Evolutionary conservation across 352 stramenopile genomes (phyloP).

Genomic region (Thalassiosira hispida): DNA sequence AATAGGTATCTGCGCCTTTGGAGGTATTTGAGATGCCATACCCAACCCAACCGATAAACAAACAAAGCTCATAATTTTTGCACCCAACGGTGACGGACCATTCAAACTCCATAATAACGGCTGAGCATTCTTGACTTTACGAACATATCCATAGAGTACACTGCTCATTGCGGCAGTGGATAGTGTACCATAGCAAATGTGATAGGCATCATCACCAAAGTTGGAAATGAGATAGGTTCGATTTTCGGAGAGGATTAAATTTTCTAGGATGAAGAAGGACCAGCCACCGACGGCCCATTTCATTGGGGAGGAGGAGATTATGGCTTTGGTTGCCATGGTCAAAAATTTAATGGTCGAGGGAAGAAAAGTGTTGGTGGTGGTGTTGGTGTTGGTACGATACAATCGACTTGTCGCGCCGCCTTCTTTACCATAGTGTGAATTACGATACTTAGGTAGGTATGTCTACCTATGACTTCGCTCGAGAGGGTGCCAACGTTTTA

Average conservation of each 20-base stretch:
- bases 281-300: constrained; percentile 72
- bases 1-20: constrained; percentile 81
- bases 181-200: constrained; percentile 72
- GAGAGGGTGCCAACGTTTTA: too few relatives aligned
- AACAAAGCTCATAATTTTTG: constrained; percentile 49
- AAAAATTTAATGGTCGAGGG: constrained; percentile 6
- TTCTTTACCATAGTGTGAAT: too few relatives aligned
- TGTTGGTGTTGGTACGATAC: too few relatives aligned
- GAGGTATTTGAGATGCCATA: constrained; percentile 69
- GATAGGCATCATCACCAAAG: constrained; percentile 75
- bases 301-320: constrained; percentile 35
- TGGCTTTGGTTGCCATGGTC: background rate
- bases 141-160: constrained; percentile 76
- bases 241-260: constrained; percentile 82
- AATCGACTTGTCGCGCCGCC: too few relatives aligned
- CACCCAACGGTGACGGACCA: background rate
- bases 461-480: too few relatives aligned
- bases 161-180: constrained; percentile 71
- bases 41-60: constrained; percentile 64
- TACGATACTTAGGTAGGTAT: too few relatives aligned
- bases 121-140: constrained; percentile 41
- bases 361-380: background rate
- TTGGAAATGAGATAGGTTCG: constrained; percentile 72
- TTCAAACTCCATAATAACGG: constrained; percentile 43
- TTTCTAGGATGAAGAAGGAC: constrained; percentile 82